phyloP scores from a whole-genome alignment of 306 rosid species.

The Gastrolobium villosum region DNA sequence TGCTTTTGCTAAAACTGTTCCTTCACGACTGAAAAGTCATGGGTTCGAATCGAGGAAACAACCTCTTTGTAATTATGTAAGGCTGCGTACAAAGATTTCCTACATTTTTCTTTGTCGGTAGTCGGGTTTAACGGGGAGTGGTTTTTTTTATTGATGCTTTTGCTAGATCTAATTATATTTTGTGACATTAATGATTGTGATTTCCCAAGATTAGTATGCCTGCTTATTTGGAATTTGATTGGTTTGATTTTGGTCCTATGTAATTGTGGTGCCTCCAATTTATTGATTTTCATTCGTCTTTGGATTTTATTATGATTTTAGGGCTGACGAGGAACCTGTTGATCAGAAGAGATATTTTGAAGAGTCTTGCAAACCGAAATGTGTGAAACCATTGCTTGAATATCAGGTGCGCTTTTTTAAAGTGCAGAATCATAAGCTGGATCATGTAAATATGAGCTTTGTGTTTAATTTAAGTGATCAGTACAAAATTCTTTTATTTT shows the following conservation, averaged over 20 bases:
- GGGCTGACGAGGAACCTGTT: slow-evolving; percentile 99
- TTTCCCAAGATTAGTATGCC: neutral
- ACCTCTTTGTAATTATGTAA: no score
- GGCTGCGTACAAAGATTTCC: no score
- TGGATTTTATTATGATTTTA: slow-evolving; percentile 47
- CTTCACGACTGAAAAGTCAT: no score
- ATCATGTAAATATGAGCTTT: slow-evolving; percentile 17
- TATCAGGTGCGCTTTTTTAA: slow-evolving; percentile 71
- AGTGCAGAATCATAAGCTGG: neutral
- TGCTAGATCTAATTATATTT: slow-evolving; percentile 4
- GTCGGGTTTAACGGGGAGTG: no score
- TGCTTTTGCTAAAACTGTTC: neutral
- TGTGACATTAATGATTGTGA: neutral
- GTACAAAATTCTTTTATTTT: neutral
- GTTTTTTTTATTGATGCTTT: neutral
- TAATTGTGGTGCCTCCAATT: neutral
- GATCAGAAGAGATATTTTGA: slow-evolving; percentile 87
- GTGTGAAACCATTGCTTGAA: slow-evolving; percentile 85
- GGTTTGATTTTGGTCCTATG: neutral
- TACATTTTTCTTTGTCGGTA: no score
- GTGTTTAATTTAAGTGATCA: slow-evolving; percentile 19
- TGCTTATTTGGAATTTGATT: slow-evolving; percentile 18
- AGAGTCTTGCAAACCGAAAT: slow-evolving; percentile 94
- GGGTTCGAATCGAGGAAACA: no score
- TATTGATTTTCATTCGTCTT: slow-evolving; percentile 10